Conservation (phyloP, 805 yeast species). For the Candida lessepsii region DNA sequence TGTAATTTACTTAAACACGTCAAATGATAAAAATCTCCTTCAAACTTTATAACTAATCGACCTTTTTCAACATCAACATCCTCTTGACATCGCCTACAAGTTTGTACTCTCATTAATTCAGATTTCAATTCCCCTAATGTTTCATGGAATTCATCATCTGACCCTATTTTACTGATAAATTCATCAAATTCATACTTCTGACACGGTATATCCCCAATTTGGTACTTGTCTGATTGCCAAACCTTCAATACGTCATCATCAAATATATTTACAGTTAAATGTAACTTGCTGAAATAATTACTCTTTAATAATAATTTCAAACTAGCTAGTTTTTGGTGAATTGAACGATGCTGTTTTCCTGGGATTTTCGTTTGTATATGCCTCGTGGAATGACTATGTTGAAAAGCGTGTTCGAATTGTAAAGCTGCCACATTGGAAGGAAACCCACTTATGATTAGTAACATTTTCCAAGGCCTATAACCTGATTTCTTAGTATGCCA, state of each 20-base stretch:
- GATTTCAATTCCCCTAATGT: slow-evolving; percentile 8
- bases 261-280: slow-evolving; percentile 49
- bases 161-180: background rate
- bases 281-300: slow-evolving; percentile 44
- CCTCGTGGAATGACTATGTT: slow-evolving; percentile 65
- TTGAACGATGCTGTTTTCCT: slow-evolving; percentile 30
- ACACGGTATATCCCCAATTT: slow-evolving; percentile 2
- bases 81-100: slow-evolving; percentile 33
- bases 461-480: slow-evolving; percentile 74
- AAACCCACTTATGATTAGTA: slow-evolving; percentile 64
- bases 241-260: slow-evolving; percentile 23
- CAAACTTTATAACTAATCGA: background rate
- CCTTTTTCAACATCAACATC: background rate
- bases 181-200: background rate
- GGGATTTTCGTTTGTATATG: slow-evolving; percentile 50
- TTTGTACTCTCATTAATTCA: slow-evolving; percentile 18
- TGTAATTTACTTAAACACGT: slow-evolving; percentile 27
- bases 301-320: slow-evolving; percentile 43
- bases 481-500: slow-evolving; percentile 56
- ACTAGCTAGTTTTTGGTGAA: slow-evolving; percentile 50
- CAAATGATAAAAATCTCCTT: slow-evolving; percentile 32
- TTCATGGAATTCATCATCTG: slow-evolving; percentile 8
- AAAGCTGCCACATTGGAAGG: slow-evolving; percentile 67
- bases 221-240: slow-evolving; percentile 38
- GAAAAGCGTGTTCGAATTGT: slow-evolving; percentile 84